A percentile compares a stretch with the other conserved stretches of the same genome.
Conservation (phyloP, 2,329 filamentous ascomycete species). For the Pseudocercospora vitis region DNA sequence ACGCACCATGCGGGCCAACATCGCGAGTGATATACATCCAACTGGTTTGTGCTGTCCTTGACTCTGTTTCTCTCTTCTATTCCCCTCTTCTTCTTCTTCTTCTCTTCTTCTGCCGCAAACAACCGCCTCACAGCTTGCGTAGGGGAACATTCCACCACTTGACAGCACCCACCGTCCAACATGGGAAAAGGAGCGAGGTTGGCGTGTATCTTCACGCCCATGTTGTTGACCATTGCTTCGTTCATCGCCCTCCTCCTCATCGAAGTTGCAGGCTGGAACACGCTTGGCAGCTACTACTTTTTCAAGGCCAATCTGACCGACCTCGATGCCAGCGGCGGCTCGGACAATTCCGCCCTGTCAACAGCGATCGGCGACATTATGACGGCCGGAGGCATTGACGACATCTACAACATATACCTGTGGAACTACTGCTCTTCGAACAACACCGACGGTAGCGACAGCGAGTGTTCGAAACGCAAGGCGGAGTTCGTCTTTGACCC, state of each 20-base stretch:
- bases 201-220: slow-evolving; percentile 83
- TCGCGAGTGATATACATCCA: slow-evolving; percentile 3
- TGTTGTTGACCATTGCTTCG: slow-evolving; percentile 74
- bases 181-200: slow-evolving; percentile 77
- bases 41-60: neutral
- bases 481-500: slow-evolving; percentile 76
- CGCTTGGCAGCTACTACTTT: slow-evolving; percentile 55
- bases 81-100: neutral
- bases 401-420: slow-evolving; percentile 78
- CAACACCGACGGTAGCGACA: slow-evolving; percentile 47
- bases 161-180: slow-evolving; percentile 28
- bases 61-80: neutral
- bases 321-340: slow-evolving; percentile 30
- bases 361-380: slow-evolving; percentile 42
- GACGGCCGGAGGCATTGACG: slow-evolving; percentile 55
- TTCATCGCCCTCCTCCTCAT: slow-evolving; percentile 66
- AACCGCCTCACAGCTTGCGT: too few relatives aligned
- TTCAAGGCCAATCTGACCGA: slow-evolving; percentile 46
- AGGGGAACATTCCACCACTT: too few relatives aligned
- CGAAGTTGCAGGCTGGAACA: slow-evolving; percentile 58
- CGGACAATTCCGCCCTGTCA: slow-evolving; percentile 35
- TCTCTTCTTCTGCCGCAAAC: too few relatives aligned
- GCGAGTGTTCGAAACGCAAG: slow-evolving; percentile 67
- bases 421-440: slow-evolving; percentile 80
- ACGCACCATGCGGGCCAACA: neutral